Base-by-base conservation (phyloP, 257 asterid genomes). In the Solanum bulbocastanum region DNA sequence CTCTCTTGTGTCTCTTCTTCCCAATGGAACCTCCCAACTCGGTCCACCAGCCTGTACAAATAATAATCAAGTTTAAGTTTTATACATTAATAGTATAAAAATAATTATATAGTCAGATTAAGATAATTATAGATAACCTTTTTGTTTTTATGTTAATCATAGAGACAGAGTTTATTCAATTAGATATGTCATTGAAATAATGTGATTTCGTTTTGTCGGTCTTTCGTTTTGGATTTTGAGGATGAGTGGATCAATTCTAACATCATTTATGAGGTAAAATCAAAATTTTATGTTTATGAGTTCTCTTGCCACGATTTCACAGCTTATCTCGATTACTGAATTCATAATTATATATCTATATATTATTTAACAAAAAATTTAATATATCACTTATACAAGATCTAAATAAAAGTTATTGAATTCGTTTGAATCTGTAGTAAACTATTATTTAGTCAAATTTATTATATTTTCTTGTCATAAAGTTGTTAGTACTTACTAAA, bases 21-120 rank as follows among this genome's bases (percentile, higher is more conserved):
- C 96, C 74, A 93, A 42, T 52, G 91, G 93, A 40, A 93, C 96
- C 62, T 7, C 91, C 95, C 96, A 93, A 42, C 82, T 42, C 35
- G 93, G 96, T 42, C 95, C 96, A 25, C 93, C 94, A 32, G 86
- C 81, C 94, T 92, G 82, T 8, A 58, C 32, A 25, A 10, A 69
- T 2, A 36, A 20, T 0, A 10, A 36, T 22, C 3, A 7, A 71
- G 5, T 37, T 73, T 73, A 37, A 22, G 8, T 73, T 74, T 36
- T 35, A 22, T 74, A 6, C 13, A 74, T 1, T 2, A 14, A 36
- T 18, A 18, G 0, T 33, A 30, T 13, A 18, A 72, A 72, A 72
- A 33, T 18, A 33, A 33, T 72, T 18, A 72, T 1, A 72, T 8
- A 8, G 10, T 71, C 2, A 33, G 3, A 33, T 72, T 8, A 72